phyloP scores from a whole-genome alignment of 106 monocot species.

The Dioscorea dumetorum region DNA sequence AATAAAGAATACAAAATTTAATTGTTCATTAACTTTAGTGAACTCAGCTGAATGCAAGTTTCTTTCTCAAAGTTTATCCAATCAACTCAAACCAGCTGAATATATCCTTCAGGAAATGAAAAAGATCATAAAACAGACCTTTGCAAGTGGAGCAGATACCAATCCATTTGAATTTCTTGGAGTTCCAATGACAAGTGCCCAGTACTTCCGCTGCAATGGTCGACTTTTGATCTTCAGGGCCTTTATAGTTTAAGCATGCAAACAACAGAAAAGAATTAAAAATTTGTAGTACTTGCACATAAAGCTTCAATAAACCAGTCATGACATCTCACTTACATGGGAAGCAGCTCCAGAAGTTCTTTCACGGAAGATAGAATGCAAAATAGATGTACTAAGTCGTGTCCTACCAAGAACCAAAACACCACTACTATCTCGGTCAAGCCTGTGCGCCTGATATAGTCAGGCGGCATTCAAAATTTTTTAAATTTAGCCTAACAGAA shows the following conservation, averaged over 20 bases:
- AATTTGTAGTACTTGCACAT: background rate
- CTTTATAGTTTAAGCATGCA: constrained; percentile 13
- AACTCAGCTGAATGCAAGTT: too few species aligned
- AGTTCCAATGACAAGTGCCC: constrained; percentile 81
- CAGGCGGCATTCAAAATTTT: background rate
- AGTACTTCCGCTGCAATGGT: constrained; percentile 75
- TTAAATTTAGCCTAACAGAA: too few species aligned
- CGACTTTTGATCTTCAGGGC: constrained; percentile 19
- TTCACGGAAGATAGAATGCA: constrained; percentile 94
- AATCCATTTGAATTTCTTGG: constrained; percentile 58
- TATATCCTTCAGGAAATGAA: too few species aligned
- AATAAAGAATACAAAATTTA: too few species aligned
- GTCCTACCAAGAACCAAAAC: constrained; percentile 78
- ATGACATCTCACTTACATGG: constrained; percentile 40
- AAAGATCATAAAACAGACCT: constrained; percentile 22
- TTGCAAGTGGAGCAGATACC: constrained; percentile 73
- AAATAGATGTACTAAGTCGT: constrained; percentile 62
- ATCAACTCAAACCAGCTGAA: too few species aligned
- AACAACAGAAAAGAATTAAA: background rate
- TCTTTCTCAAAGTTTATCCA: too few species aligned
- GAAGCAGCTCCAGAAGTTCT: constrained; percentile 59
- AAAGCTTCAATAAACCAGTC: background rate
- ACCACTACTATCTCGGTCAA: constrained; percentile 93
- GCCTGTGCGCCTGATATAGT: constrained; percentile 76
- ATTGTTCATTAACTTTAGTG: too few species aligned